Base-by-base conservation (phyloP, 495 filamentous ascomycete species). In the Pseudotulostoma volvatum region DNA sequence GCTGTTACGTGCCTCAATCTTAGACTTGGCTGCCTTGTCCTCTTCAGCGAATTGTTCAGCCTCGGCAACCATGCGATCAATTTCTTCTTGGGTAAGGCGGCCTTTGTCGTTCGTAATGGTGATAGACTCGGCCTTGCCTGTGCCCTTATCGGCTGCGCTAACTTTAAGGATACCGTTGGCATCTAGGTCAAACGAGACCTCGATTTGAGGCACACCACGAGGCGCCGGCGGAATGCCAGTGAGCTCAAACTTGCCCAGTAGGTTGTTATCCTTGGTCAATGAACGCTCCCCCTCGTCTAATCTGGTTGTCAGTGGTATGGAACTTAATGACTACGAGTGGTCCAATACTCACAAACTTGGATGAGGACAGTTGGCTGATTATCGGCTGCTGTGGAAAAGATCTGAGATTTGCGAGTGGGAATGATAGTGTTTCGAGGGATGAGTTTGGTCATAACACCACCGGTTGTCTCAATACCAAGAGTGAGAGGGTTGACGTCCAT, bases 51-150 rank as follows among this genome's bases (percentile, higher is more conserved):
- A 96, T 66, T 96, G 81, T 76, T 96, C 92, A 32, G 87, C 87
- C 66, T 96, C 87, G 33, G 80, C 73, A 44, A 96, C 77, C 87
- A 96, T 96, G 64, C 87, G 88, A 60, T 94, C 86, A 48, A 96
- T 96, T 59, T 96, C 87, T 60, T 96, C 87, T 61, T 85, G 84
- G 46, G 78, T 79, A 33, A 96, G 75, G 56, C 87, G 88, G 47
- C 87, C 87, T 76, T 94, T 93, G 67, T 94, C 88, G 69, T 96
- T 94, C 66, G 83, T 94, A 60, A 96, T 94, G 60, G 84, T 87
- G 59, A 96, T 93, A 46, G 82, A 86, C 71, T 96, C 83, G 30
- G 73, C 77, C 74, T 94, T 94, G 59, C 87, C 87, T 48, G 87
- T 94, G 48, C 84, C 88, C 76, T 96, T 96, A 68, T 96, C 88